Evolutionary conservation across 306 rosid genomes (phyloP).

Genomic region (Fragaria ananassa): DNA sequence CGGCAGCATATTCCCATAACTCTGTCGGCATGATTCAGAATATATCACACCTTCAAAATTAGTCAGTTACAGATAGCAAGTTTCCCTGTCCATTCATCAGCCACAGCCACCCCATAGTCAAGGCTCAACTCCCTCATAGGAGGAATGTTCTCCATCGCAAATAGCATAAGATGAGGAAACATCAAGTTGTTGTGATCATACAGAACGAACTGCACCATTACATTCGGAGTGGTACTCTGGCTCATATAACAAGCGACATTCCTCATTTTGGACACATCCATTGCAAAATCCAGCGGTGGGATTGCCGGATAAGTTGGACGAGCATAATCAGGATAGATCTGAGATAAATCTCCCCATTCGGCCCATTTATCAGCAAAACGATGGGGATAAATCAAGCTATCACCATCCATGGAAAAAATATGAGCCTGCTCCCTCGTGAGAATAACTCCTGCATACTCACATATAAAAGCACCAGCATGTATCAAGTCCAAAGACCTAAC

Average conservation of each 20-base stretch:
- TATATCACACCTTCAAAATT: constrained; percentile 25
- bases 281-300: constrained; percentile 85
- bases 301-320: constrained; percentile 72
- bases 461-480: constrained; percentile 87
- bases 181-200: constrained; percentile 83
- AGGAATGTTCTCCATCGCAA: constrained; percentile 95
- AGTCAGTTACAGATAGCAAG: constrained; percentile 72
- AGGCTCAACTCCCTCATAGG: constrained; percentile 98
- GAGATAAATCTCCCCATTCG: constrained; percentile 93
- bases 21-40: constrained; percentile 37
- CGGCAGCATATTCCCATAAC: constrained; percentile 26
- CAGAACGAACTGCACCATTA: constrained; percentile 76
- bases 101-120: constrained; percentile 86
- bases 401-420: constrained; percentile 82
- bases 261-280: constrained; percentile 94
- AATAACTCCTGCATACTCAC: constrained; percentile 88
- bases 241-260: constrained; percentile 94
- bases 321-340: constrained; percentile 45
- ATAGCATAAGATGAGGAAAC: constrained; percentile 93
- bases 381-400: constrained; percentile 63
- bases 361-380: constrained; percentile 76
- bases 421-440: constrained; percentile 77
- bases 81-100: constrained; percentile 66
- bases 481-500: constrained; percentile 95
- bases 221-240: constrained; percentile 81